Evolutionary conservation across 768 basidiomycete species (phyloP), one percentile per base, ranked within the genome.

Genomic region (Neoboletus magnificus): DNA sequence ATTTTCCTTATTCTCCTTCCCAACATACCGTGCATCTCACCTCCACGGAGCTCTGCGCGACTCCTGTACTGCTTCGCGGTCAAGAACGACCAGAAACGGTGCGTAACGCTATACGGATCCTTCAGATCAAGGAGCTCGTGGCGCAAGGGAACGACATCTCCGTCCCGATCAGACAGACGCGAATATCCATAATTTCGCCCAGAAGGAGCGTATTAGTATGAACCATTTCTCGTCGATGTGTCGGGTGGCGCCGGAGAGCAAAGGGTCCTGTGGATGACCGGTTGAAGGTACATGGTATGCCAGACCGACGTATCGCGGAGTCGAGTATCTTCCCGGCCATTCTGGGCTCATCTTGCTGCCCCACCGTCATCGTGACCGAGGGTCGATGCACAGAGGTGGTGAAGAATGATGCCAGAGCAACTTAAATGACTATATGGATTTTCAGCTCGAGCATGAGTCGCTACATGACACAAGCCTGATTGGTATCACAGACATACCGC

Each of bases 211-310:
- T 16, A 33, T 23, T 33, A 48, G 47, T 25, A 22, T 10, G 15
- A 16, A 8, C 8, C 30, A 48, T 20, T 35, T 11, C 22, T 32
- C 32, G 5, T 48, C 46, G 32, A 18, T 16, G n/a, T 76, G 75
- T 63, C 56, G 75, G 18, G 75, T 76, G 73, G 73, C 65, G 20
- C 37, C 37, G 4, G 56, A 52, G 50, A 42, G 13, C 11, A 41
- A 57, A 20, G 49, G 37, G 80, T 35, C 77, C 35, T 23, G 16
- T 48, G 47, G 47, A 79, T 60, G 75, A 76, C 47, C 62, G 71
- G 27, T 60, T 79, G 16, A 60, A 70, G 18, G 81, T 82, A 2
- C 74, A 82, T 62, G 81, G 82, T 10, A 66, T 79, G 4, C 36
- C 51, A 20, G 73, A 74, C 48, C 58, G 82, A 41, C 70, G 79